Base-by-base conservation (phyloP, 1,139 yeast genomes). In the Blastobotrys aristatus region DNA sequence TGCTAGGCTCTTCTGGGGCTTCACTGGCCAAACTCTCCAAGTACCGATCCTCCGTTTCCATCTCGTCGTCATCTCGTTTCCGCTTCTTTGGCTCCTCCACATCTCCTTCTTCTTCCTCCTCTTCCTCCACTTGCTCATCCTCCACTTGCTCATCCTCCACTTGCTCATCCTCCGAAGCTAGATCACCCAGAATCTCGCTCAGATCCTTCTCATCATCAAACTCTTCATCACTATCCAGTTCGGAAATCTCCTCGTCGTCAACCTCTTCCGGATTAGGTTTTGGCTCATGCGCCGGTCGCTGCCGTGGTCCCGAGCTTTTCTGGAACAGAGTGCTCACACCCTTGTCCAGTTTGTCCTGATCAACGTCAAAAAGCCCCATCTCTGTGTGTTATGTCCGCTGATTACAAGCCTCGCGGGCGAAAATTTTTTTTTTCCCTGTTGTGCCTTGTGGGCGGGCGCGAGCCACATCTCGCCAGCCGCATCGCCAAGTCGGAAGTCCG, bases 221-320 rank as follows among this genome's bases (percentile, higher is more conserved):
- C 7, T 57, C 56, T 18, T 64, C 67, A 27, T 42, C 52, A 32
- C 52, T 58, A 20, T 53, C 53, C 17, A 49, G 24, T 36, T 54
- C 56, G 16, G 58, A 48, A 36, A 53, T 53, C 35, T 54, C 57
- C 20, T 52, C 62, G 34, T 51, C 58, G 27, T 56, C 57, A 6
- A 41, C 54, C 17, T 56, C 63, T 14, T 14, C 24, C 20, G 37
- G 11, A 17, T 8, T 29, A 7, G 40, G 40, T 13, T 27, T 16
- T 18, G 21, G 7, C 27, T 39, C 34, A 26, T 17, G 34, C 4
- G 22, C 52, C 44, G 14, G 55, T 52, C 55, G 61, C 59, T 40
- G 54, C 48, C 8, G 62, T 57, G 16, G 69, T 64, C 27, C 65
- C 64, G 21, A 64, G 37, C 55, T 55, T n/a, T 53, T 48, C 16